Percentiles rank a stretch among this genome's conserved stretches.
Evolutionary conservation across 1,139 yeast genomes (phyloP).

Genomic region (Yarrowia galli): DNA sequence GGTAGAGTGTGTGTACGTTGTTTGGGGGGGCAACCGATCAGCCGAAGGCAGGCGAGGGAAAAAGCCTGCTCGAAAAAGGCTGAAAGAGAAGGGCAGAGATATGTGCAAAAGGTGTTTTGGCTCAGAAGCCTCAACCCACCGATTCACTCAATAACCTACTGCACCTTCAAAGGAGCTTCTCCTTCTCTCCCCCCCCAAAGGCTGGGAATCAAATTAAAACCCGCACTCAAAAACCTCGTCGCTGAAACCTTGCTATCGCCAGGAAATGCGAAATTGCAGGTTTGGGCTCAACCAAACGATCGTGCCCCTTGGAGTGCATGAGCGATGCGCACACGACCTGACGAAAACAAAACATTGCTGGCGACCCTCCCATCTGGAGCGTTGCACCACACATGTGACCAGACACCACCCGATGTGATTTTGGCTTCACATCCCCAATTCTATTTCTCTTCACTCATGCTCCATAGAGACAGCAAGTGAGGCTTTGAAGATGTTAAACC

Average conservation of each 20-base stretch:
- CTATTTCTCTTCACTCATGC: constrained; percentile 5
- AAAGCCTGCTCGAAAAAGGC: too few species aligned
- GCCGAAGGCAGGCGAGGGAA: background rate
- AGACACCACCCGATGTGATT: background rate
- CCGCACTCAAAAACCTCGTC: constrained; percentile 18
- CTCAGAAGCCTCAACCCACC: constrained; percentile 9
- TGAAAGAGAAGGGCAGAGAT: background rate
- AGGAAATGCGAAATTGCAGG: constrained; percentile 25
- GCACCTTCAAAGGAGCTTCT: background rate
- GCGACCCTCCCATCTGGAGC: background rate
- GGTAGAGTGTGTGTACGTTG: background rate
- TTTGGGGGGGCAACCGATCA: constrained; percentile 3
- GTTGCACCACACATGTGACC: constrained; percentile 7
- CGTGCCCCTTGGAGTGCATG: constrained; percentile 6
- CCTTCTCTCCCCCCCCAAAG: background rate
- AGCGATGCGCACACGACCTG: constrained; percentile 27
- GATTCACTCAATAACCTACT: constrained; percentile 11
- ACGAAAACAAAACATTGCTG: constrained; percentile 11
- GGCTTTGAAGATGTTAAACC: constrained; percentile 29
- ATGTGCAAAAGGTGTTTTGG: constrained; percentile 4
- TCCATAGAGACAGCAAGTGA: constrained; percentile 30
- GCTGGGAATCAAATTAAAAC: constrained; percentile 20
- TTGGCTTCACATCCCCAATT: constrained; percentile 9
- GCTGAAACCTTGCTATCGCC: constrained; percentile 33
- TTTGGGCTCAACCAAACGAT: constrained; percentile 1